Evolutionary conservation across 1,139 yeast species (phyloP).

Genomic region (Diutina mesorugosa): DNA sequence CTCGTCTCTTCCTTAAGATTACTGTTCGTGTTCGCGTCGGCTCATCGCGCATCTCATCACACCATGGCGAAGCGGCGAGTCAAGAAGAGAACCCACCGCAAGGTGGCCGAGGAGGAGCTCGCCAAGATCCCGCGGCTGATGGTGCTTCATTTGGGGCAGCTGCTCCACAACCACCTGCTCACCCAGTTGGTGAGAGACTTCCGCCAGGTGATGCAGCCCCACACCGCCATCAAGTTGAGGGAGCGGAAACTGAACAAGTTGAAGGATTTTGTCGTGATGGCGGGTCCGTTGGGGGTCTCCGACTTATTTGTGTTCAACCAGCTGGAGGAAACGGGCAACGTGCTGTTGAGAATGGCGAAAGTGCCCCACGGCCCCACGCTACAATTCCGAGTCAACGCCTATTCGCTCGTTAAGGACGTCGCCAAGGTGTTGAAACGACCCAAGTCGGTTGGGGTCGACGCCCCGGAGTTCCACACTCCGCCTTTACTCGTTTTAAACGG

Average conservation of each 20-base stretch:
- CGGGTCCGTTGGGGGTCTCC: conserved; percentile 91
- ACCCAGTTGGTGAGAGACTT: conserved; percentile 79
- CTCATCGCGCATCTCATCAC: background rate
- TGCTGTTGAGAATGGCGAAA: conserved; percentile 72
- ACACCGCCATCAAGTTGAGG: conserved; percentile 78
- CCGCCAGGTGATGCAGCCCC: conserved; percentile 90
- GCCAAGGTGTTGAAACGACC: conserved; percentile 54
- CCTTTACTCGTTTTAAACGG: conserved; percentile 90
- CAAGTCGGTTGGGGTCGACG: conserved; percentile 51
- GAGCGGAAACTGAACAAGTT: conserved; percentile 81
- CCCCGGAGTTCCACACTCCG: conserved; percentile 57
- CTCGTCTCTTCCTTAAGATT: too few species aligned
- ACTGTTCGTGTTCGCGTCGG: too few species aligned
- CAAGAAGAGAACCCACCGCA: conserved; percentile 81
- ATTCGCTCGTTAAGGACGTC: conserved; percentile 80
- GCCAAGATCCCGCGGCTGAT: conserved; percentile 78
- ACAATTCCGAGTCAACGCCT: conserved; percentile 64
- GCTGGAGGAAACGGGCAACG: conserved; percentile 62
- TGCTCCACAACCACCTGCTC: conserved; percentile 69
- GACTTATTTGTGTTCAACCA: conserved; percentile 83
- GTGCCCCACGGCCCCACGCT: conserved; percentile 93
- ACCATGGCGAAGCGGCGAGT: conserved; percentile 32
- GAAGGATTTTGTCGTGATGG: conserved; percentile 89
- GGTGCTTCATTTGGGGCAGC: conserved; percentile 80
- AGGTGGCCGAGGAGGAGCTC: conserved; percentile 50